These are phyloP conservation scores for Diaporthe ampelina DNA, from an alignment of 2,329 filamentous ascomycete genomes.

Conservation along the genomic window DNA sequence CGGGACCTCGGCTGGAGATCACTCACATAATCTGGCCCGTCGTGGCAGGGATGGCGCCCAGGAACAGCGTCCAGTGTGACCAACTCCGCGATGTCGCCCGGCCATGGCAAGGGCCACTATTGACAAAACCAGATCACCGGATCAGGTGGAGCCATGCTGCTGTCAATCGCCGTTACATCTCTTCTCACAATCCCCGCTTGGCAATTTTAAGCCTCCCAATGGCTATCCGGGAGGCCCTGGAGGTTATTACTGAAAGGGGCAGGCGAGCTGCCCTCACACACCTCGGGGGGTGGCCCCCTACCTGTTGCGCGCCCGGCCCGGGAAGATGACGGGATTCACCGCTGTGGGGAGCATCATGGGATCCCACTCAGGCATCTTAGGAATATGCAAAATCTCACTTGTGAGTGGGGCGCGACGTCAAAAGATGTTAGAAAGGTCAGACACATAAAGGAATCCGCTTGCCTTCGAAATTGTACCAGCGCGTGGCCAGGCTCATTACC, in stretches of 20 bases:
- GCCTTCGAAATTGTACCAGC: not conserved
- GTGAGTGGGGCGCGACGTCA: not conserved
- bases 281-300: not conserved
- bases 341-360: slow-evolving; percentile 12
- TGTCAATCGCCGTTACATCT: slow-evolving; percentile 21
- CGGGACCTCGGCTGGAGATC: slow-evolving; percentile 5
- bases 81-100: not conserved
- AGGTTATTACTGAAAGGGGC: not conserved
- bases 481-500: not conserved
- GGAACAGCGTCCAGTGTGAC: slow-evolving; percentile 11
- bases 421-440: not conserved
- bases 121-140: slow-evolving; percentile 13
- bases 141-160: slow-evolving; percentile 15
- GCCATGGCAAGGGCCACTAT: not conserved
- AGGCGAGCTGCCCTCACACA: slow-evolving; percentile 1
- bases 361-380: not conserved
- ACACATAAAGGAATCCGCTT: slow-evolving; percentile 16
- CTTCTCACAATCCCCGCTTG: slow-evolving; percentile 1
- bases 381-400: not conserved
- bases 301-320: slow-evolving; percentile 1
- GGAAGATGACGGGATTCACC: slow-evolving; percentile 2
- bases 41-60: slow-evolving; percentile 3
- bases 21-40: not conserved
- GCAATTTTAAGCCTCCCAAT: slow-evolving; percentile 31
- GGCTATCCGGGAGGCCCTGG: slow-evolving; percentile 14